Base-by-base conservation (phyloP, 2,329 filamentous ascomycete species). In the Pyricularia pennisetigena region DNA sequence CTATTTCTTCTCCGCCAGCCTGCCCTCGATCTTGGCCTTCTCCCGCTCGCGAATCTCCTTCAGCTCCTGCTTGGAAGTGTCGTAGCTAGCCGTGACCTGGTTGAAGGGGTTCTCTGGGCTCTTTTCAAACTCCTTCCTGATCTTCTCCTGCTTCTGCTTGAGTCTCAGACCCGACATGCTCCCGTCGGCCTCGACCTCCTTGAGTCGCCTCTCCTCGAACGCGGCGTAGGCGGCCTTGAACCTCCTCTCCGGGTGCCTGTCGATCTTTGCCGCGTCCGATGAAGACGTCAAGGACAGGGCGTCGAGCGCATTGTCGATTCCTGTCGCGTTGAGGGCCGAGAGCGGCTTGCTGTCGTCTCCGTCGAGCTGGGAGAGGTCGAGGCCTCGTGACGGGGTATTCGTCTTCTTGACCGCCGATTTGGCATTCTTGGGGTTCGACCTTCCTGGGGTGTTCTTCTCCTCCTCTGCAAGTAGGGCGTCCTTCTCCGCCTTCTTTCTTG, bases 91-190 rank as follows among this genome's bases (percentile, higher is more conserved):
- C 67, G 82, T 87, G 20, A 90, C 88, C 81, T 97, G 92, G 80
- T 97, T 97, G 81, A 97, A 95, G 16, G 95, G 95, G 78, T 99
- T 99, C 74, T 98, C 94, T 1, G 92, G 90, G 75, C 91, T 91
- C 83, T 93, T 96, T 79, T 97, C 91, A 78, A 98, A 99, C 81
- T 98, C 95, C 83, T 97, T 96, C 71, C 86, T 81, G 72, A 97
- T 91, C 75, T 89, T 84, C 71, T 94, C 91, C 74, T 94, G 89
- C 79, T 91, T 90, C 85, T 97, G 94, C 73, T 96, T 87, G 73
- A 91, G 83, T 69, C 94, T 84, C 76, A 98, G 78, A 0, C 92
- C 93, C 69, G 90, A 78, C 24, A 84, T 85, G 72, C 81, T 88
- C 67, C 90, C 91, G 78, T 97, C 93, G 68, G 86, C 82, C 75